Evolutionary conservation across 2,329 filamentous ascomycete genomes (phyloP), one percentile per base, ranked within the genome.

Genomic region (Massarina eburnea): DNA sequence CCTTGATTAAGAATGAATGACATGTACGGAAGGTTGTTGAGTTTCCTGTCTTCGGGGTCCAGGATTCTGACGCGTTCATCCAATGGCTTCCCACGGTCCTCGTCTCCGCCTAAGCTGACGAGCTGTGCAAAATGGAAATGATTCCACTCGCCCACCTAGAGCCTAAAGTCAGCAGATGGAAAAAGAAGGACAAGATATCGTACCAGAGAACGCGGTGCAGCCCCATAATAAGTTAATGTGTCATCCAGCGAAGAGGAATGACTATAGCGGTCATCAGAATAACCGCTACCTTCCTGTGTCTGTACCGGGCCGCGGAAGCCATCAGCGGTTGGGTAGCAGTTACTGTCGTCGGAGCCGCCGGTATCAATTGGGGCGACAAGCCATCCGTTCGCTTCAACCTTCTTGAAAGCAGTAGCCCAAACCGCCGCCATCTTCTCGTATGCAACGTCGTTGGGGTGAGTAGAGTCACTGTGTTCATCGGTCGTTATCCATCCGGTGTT

Each of bases 41-140:
- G 30, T 27, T 37, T 10, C 9, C 15, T 20, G 35, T 20, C 42
- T n/a, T 43, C 19, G 2, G 35, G 21, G 17, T 46, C 48, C 19
- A 46, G 29, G 19, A 49, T 36, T 14, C 41, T 35, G 22, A 54
- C 46, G 8, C 51, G 30, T 18, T 54, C 51, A 27, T 51, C 51
- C 19, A 21, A 30, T 29, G 41, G 32, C 21, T 18, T 35, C n/a
- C n/a, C n/a, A n/a, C n/a, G 12, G 12, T 26, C 24, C 18, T 41
- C 40, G 12, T 15, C 37, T 29, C 41, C 38, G 9, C 12, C 27
- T 22, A 29, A 8, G 15, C 41, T 49, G 18, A 49, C 39, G 17
- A 54, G 29, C 12, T 49, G 38, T 14, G 51, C 46, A 22, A 51
- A 54, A 26, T 48, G 45, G 22, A 46, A 52, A 10, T 52, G 43